Base-by-base conservation (phyloP, 768 basidiomycete species). In the Lepiota brunneoincarnata region DNA sequence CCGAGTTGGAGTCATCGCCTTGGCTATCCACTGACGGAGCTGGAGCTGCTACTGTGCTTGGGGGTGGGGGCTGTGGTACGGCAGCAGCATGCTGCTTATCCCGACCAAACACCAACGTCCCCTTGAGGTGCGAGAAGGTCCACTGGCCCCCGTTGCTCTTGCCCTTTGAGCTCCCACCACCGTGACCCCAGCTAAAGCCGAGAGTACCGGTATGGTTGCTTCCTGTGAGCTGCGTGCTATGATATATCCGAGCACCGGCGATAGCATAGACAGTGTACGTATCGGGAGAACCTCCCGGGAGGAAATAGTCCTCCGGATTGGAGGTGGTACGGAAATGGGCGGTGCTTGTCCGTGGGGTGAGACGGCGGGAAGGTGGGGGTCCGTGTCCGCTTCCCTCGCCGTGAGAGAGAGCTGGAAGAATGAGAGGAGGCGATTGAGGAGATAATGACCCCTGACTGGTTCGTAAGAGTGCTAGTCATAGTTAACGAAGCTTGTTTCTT, bases 121-220 rank as follows among this genome's bases (percentile, higher is more conserved):
- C 87, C 53, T 74, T 75, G 63, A 87, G 73, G 34, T 79, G 77
- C 20, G 84, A 81, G 59, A 76, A 83, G 7, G 71, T 72, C 87
- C 87, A 89, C 44, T 79, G 76, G 49, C 54, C 56, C 10, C 37
- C 44, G 9, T 66, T 61, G 63, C 68, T 61, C 69, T 75, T 68
- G 18, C 56, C 55, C 40, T 62, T 67, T 4, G 23, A 44, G 28
- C 26, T 26, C 14, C 39, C 20, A 24, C 31, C 31, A 31, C 31
- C 7, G 11, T 26, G 35, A 35, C 37, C 20, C 24, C 52, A 28
- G 6, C 52, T 38, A 37, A 52, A 52, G 28, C 44, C 26, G 23
- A 54, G 37, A 7, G 44, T 12, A 4, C 44, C 23, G 11, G 17
- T 39, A 10, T 46, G 18, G 10, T 52, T 18, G 35, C 4, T 26